Percentiles rank a stretch among this genome's conserved stretches.
Conservation (phyloP, 768 basidiomycete species). For the Kwoniella mangroviensis region DNA sequence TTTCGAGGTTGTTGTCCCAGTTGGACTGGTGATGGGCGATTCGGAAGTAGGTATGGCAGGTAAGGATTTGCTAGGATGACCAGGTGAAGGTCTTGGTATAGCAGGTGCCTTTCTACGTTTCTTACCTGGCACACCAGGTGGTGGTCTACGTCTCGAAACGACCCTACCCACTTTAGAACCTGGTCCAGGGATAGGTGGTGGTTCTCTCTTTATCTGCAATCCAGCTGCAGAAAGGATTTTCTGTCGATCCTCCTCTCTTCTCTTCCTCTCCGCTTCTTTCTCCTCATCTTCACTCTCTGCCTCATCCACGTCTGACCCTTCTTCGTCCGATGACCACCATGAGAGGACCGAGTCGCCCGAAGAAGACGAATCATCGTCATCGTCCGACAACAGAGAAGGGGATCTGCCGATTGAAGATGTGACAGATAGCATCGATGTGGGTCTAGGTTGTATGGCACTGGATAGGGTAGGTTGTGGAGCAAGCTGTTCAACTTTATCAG, state of each 20-base stretch:
- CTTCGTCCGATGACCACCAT: conserved; percentile 57
- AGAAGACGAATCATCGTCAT: conserved; percentile 46
- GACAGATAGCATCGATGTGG: conserved; percentile 19
- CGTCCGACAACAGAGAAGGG: conserved; percentile 44
- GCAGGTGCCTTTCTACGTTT: conserved; percentile 55
- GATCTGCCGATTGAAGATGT: conserved; percentile 16
- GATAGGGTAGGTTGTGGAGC: background rate
- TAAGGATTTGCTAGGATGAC: background rate
- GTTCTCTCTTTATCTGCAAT: conserved; percentile 72
- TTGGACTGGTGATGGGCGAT: background rate
- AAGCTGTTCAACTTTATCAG: background rate
- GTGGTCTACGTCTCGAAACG: conserved; percentile 37
- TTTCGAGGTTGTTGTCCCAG: background rate
- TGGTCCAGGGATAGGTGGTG: conserved; percentile 44
- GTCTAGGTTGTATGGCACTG: background rate
- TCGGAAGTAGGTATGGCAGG: conserved; percentile 11
- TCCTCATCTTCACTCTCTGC: conserved; percentile 57
- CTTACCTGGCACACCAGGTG: conserved; percentile 31
- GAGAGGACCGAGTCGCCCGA: conserved; percentile 62
- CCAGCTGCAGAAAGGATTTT: conserved; percentile 89
- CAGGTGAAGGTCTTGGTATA: conserved; percentile 18
- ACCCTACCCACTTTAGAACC: conserved; percentile 48
- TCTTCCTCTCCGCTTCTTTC: conserved; percentile 63
- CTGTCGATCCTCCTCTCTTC: conserved; percentile 74
- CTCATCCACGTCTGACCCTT: conserved; percentile 60